Evolutionary conservation across 352 stramenopile species (phyloP), one percentile per base, ranked within the genome.

Genomic region (Pythium sukuiense): DNA sequence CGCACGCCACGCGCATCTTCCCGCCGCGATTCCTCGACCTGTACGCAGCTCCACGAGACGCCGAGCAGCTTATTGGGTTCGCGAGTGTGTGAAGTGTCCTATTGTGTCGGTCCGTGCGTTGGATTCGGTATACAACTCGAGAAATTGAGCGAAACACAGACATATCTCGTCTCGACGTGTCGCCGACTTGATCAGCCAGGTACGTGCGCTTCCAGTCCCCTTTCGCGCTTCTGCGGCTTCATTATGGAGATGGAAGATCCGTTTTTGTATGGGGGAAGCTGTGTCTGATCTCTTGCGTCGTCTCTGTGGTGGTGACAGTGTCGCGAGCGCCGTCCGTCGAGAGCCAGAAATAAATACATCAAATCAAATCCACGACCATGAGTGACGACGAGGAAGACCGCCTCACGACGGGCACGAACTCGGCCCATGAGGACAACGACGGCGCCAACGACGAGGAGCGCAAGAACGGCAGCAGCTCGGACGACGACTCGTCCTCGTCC

Each of bases 401-500:
- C 48, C 55, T 48, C 26, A 43, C 16, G 30, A 69, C 39, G 50
- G 62, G 55, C 55, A 48, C 61, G 18, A 63, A 65, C 52, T 69
- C 74, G 63, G 64, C 63, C 59, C 69, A 68, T 39, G 30, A 63
- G 20, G 57, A 67, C 58, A 30, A 69, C 32, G 59, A 67, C n/a
- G 60, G 80, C n/a, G 69, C 78, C 16, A 60, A 57, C 18, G 55
- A 59, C n/a, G 54, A 55, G 46, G 61, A 83, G 57, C 43, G 20
- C 46, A 81, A 89, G 55, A 7, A 52, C 45, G 72, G 56, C 39
- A 76, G 76, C 41, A 88, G 77, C 72, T 92, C 83, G 27, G 85
- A 90, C 67, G 81, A 89, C 52, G 85, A 86, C 57, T 91, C 81
- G 20, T 93, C 84, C 11, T 93, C 83, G 29, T 93, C 85, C 0